Evolutionary conservation across 129 eudicot species (phyloP), one percentile per base, ranked within the genome.

Genomic region (Deinandra increscens): DNA sequence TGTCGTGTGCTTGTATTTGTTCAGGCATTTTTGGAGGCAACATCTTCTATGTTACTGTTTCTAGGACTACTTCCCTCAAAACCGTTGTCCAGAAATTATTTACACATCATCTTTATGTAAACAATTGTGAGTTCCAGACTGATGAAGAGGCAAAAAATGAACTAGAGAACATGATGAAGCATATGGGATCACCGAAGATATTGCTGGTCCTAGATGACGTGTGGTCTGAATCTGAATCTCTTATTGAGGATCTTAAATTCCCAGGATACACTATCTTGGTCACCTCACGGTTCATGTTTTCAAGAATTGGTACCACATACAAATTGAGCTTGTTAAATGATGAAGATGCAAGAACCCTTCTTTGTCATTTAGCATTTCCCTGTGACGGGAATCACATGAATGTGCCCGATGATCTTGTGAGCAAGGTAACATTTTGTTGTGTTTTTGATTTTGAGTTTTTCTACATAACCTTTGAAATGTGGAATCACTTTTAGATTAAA

Each of bases 131-230:
- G 42, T 79, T 78, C 11, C 68, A 15, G 64, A 83, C 48, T 17
- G 81, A 86, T 44, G 84, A 83, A 49, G 91, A 82, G 18, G 88
- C 88, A 69, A 74, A 62, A 22, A 31, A 55, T 59, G 73, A 81
- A 51, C 18, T 84, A 14, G 78, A 81, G 55, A 63, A 19, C 22
- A 23, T 71, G 39, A 13, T 84, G 36, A 18, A 53, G 29, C n/a
- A 63, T 5, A 55, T 71, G 44, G 67, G 55, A 31, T 43, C 76
- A 6, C 50, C 44, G 14, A 77, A 70, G 19, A 72, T 64, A 39
- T 50, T 84, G 77, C 33, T 84, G 64, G 89, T 84, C 55, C 69
- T 84, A 31, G 89, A 84, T 79, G 89, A 84, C 19, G 86, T 84
- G 26, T 72, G 81, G 86, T 50, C 72, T 1, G 83, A 61, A 50